Percentiles rank a stretch among this genome's conserved stretches.
Conservation (phyloP, 768 basidiomycete species). For the Pleurotus cornucopiae region DNA sequence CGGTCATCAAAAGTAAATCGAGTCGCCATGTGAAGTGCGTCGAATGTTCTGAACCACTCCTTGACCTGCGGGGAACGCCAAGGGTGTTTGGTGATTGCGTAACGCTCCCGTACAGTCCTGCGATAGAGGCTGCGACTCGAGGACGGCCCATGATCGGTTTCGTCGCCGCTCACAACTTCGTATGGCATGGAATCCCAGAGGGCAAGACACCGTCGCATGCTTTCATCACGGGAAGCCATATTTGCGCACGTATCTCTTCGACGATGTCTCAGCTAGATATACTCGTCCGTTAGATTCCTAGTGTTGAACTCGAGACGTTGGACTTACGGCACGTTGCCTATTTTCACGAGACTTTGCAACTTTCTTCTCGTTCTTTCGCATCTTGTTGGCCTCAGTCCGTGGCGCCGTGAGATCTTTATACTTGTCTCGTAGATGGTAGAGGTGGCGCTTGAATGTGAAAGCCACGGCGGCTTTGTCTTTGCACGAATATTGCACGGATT, state of each 20-base stretch:
- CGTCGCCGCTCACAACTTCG: background rate
- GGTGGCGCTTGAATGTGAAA: background rate
- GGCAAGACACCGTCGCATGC: background rate
- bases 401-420: too few species aligned
- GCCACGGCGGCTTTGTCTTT: background rate
- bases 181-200: background rate
- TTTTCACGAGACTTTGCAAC: too few species aligned
- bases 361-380: too few species aligned
- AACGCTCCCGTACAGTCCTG: background rate
- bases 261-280: background rate
- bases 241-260: background rate
- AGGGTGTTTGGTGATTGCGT: constrained; percentile 4
- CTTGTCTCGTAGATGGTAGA: background rate
- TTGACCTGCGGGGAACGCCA: constrained; percentile 4
- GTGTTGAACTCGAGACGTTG: too few species aligned
- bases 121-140: too few species aligned
- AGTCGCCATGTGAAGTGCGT: constrained; percentile 9
- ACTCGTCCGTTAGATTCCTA: too few species aligned
- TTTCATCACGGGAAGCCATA: background rate
- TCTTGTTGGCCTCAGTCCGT: too few species aligned
- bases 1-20: constrained; percentile 6
- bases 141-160: background rate
- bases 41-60: constrained; percentile 6
- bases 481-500: background rate
- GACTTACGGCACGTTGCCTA: too few species aligned